Percentiles rank a stretch among this genome's conserved stretches.
phyloP scores from a whole-genome alignment of 192 early-diverging fungal species.

The Entomortierella chlamydospora region DNA sequence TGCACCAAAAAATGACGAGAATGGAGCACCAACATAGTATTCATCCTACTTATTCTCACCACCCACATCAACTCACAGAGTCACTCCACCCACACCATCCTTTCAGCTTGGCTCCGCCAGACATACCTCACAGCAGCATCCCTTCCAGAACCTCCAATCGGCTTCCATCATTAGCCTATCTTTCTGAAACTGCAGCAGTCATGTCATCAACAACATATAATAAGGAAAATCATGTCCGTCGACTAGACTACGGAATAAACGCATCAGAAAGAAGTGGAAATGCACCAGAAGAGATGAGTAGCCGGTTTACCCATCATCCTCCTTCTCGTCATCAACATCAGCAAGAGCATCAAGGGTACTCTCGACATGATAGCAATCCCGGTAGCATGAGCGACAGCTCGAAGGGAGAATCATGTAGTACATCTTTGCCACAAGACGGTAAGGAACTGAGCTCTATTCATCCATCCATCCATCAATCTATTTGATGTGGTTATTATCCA shows the following conservation, averaged over 20 bases:
- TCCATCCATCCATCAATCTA: too few species aligned
- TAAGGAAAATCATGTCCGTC: not conserved
- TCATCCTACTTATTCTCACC: slow-evolving; percentile 1
- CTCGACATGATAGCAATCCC: not conserved
- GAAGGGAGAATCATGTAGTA: not conserved
- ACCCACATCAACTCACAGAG: too few species aligned
- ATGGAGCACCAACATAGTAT: slow-evolving; percentile 13
- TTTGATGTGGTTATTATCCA: too few species aligned
- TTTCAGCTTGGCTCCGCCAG: not conserved
- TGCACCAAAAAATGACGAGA: slow-evolving; percentile 12
- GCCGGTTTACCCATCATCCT: too few species aligned
- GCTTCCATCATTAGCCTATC: not conserved
- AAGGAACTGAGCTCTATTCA: not conserved
- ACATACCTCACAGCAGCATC: not conserved
- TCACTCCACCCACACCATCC: slow-evolving; percentile 11
- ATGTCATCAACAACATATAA: slow-evolving; percentile 1
- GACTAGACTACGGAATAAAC: not conserved
- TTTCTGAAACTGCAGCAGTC: slow-evolving; percentile 5
- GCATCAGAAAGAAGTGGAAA: not conserved
- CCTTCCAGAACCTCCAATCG: not conserved
- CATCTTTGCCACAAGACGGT: not conserved
- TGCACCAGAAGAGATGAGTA: not conserved
- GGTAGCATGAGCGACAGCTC: not conserved
- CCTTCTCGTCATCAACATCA: not conserved
- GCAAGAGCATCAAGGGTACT: not conserved